A percentile compares a stretch with the other conserved stretches of the same genome.
Evolutionary conservation across 164 flowering plant species (phyloP).

Genomic region (Warburgia ugandensis): DNA sequence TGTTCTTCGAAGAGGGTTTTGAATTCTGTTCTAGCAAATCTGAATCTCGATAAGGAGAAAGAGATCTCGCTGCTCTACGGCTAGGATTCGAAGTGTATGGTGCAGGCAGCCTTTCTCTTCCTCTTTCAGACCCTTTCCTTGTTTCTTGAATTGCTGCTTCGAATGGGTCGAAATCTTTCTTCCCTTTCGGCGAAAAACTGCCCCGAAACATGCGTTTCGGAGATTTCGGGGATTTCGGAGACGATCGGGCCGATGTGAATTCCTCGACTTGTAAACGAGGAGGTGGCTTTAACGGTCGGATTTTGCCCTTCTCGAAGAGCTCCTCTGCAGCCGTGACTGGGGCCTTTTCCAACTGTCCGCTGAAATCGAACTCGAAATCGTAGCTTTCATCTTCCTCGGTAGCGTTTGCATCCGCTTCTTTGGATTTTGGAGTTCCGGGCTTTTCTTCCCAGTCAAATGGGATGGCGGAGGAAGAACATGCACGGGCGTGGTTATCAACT

Average conservation of each 20-base stretch:
- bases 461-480: slow-evolving; percentile 10
- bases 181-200: slow-evolving; percentile 39
- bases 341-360: slow-evolving; percentile 27
- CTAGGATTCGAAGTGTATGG: slow-evolving; percentile 14
- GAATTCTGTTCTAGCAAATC: slow-evolving; percentile 12
- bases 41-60: slow-evolving; percentile 50
- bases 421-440: slow-evolving; percentile 38
- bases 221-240: slow-evolving; percentile 30
- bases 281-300: slow-evolving; percentile 44
- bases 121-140: slow-evolving; percentile 22
- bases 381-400: slow-evolving; percentile 8
- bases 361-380: slow-evolving; percentile 59
- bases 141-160: slow-evolving; percentile 16
- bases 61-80: slow-evolving; percentile 50
- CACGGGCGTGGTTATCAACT: neutral
- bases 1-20: too few relatives aligned
- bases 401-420: neutral
- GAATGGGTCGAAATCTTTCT: slow-evolving; percentile 25
- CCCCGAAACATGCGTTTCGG: slow-evolving; percentile 28
- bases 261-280: slow-evolving; percentile 24
- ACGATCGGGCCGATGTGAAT: slow-evolving; percentile 12
- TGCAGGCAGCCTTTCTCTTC: slow-evolving; percentile 28
- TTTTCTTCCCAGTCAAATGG: slow-evolving; percentile 47
- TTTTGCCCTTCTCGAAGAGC: slow-evolving; percentile 65
- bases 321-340: slow-evolving; percentile 52